Evolutionary conservation across 768 basidiomycete genomes (phyloP), one percentile per base, ranked within the genome.

Genomic region (Hypholoma fasciculare): DNA sequence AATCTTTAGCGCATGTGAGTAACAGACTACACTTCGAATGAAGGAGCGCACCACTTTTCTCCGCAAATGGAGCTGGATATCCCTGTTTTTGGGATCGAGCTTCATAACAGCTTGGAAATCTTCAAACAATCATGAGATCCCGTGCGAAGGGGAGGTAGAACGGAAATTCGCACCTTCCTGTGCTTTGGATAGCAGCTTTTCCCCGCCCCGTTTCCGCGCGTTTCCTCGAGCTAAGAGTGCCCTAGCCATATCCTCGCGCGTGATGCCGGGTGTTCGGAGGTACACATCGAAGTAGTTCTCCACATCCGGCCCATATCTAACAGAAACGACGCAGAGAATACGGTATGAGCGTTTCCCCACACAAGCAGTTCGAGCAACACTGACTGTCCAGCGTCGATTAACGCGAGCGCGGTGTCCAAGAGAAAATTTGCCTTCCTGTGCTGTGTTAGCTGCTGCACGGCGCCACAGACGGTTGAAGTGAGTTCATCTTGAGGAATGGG

Each of bases 251-350:
- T 86, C 81, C 46, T 74, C 72, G 49, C 73, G 77, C 20, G 82
- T 70, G 14, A 89, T 68, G 49, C 82, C 79, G 0, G 87, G 86
- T 14, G 86, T 87, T 55, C 78, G 74, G 47, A 89, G 67, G 64
- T 86, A 88, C 16, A 88, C 84, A 14, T 89, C 86, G 23, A 88
- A 64, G 64, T 86, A 88, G 48, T 78, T 82, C 68, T 87, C 87
- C 26, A 88, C 86, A 27, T 86, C 80, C 40, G 76, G 72, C 14
- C 84, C 85, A 73, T 86, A 88, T 63, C 87, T 89, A 60, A 34
- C 7, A 34, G 27, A 30, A 30, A 34, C 30, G 30, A 34, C 30
- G 30, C 50, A 55, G 49, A 52, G 56, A 50, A 50, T 36, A 23
- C 7, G 37, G 58, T 23, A 30, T 57, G 47, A 39, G 53, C 17